These are phyloP conservation scores for Ustilaginoidea virens DNA, from an alignment of 2,329 filamentous ascomycete genomes.

Conservation along the genomic window DNA sequence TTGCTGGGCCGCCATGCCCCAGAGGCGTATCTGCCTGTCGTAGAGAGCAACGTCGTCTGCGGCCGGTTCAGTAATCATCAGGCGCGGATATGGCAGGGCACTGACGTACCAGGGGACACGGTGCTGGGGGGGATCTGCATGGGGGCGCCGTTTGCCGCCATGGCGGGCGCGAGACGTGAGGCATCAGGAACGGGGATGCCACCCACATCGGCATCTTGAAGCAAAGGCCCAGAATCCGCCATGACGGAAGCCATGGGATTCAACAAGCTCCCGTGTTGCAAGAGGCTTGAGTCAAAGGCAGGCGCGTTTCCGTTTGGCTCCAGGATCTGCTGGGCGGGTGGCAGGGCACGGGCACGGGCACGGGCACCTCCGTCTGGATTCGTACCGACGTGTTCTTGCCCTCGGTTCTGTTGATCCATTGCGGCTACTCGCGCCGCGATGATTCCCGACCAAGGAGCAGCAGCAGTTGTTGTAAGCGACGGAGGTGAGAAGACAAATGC, in stretches of 20 bases:
- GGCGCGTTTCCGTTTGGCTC: slow-evolving; percentile 4
- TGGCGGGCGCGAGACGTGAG: slow-evolving; percentile 16
- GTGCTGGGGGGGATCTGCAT: slow-evolving; percentile 9
- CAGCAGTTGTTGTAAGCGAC: too few species aligned
- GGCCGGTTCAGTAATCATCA: too few species aligned
- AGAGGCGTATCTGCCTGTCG: slow-evolving; percentile 91
- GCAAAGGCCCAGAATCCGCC: slow-evolving; percentile 9
- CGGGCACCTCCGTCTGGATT: neutral
- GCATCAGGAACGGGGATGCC: slow-evolving; percentile 12
- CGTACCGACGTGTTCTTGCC: slow-evolving; percentile 2
- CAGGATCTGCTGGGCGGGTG: slow-evolving; percentile 1
- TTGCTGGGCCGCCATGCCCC: slow-evolving; percentile 91
- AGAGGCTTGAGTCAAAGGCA: slow-evolving; percentile 3
- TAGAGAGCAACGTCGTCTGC: slow-evolving; percentile 92
- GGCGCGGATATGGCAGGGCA: too few species aligned
- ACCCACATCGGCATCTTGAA: slow-evolving; percentile 12
- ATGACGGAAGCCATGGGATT: slow-evolving; percentile 10
- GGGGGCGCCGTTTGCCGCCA: slow-evolving; percentile 14
- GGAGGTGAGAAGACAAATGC: too few species aligned
- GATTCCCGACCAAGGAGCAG: too few species aligned
- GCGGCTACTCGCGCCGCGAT: neutral
- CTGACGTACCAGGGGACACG: slow-evolving; percentile 19
- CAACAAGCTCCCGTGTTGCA: slow-evolving; percentile 2
- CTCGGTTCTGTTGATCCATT: slow-evolving; percentile 6
- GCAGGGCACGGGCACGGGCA: too few species aligned